phyloP scores from a whole-genome alignment of 768 basidiomycete genomes.

The Russula sp. region DNA sequence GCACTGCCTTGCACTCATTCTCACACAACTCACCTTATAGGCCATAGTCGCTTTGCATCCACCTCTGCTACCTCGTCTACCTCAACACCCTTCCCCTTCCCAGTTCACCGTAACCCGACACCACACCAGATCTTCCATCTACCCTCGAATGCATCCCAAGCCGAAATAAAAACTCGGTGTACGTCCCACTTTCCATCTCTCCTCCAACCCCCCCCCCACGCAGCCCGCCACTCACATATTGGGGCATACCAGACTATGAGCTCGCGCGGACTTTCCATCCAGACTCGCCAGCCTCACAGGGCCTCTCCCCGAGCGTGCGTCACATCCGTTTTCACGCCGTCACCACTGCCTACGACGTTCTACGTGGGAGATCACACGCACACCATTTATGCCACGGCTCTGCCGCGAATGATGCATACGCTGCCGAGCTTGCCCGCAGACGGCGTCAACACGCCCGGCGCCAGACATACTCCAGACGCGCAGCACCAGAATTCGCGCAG shows the following conservation, averaged over 20 bases:
- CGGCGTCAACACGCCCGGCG: constrained; percentile 34
- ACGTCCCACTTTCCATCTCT: constrained; percentile 26
- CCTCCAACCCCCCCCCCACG: not conserved
- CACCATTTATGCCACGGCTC: constrained; percentile 8
- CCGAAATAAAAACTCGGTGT: constrained; percentile 65
- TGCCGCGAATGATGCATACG: constrained; percentile 35
- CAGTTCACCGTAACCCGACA: constrained; percentile 44
- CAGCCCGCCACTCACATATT: not conserved
- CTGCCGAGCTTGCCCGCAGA: constrained; percentile 45
- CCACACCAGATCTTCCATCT: constrained; percentile 73
- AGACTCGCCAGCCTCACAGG: constrained; percentile 44
- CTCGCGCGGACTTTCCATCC: constrained; percentile 68
- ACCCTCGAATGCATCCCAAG: constrained; percentile 43
- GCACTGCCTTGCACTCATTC: not conserved
- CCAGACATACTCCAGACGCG: constrained; percentile 25
- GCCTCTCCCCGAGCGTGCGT: constrained; percentile 37
- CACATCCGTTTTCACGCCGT: constrained; percentile 60
- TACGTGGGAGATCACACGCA: constrained; percentile 34
- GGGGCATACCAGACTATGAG: constrained; percentile 45
- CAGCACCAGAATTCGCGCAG: constrained; percentile 12
- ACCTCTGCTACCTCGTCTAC: constrained; percentile 22
- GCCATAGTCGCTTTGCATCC: not conserved
- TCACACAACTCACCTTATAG: not conserved
- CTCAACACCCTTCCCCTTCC: constrained; percentile 40
- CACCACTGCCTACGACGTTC: constrained; percentile 52